Conservation (phyloP, 495 filamentous ascomycete genomes). For the Aspergillus steynii region DNA sequence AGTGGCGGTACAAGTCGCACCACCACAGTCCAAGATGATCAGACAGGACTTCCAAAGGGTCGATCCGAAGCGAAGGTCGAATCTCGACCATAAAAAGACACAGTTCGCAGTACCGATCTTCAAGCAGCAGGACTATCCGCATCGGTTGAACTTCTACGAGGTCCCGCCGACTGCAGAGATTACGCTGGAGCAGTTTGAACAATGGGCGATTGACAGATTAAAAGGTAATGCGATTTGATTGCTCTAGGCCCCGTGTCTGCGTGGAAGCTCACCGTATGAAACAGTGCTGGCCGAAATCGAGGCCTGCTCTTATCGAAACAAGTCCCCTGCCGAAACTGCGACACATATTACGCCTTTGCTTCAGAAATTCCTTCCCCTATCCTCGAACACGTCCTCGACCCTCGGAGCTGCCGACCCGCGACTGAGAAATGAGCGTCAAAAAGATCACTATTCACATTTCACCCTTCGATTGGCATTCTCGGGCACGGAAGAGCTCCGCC, state of each 20-base stretch:
- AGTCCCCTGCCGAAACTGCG: slow-evolving; percentile 72
- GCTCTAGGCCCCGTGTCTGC: not conserved
- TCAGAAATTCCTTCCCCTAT: slow-evolving; percentile 82
- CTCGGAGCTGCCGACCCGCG: slow-evolving; percentile 44
- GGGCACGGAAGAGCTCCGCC: slow-evolving; percentile 85
- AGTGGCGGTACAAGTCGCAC: not conserved
- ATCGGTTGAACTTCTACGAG: slow-evolving; percentile 90
- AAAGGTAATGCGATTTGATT: slow-evolving; percentile 53
- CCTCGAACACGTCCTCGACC: slow-evolving; percentile 67
- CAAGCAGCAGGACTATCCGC: slow-evolving; percentile 72
- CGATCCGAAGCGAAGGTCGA: slow-evolving; percentile 75
- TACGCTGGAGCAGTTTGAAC: slow-evolving; percentile 95
- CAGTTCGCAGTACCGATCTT: slow-evolving; percentile 77
- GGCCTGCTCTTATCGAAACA: slow-evolving; percentile 93
- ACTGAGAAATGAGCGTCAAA: slow-evolving; percentile 75
- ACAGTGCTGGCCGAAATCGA: slow-evolving; percentile 93
- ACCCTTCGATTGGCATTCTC: slow-evolving; percentile 94
- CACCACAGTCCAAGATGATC: slow-evolving; percentile 56
- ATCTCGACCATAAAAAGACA: slow-evolving; percentile 75
- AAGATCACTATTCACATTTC: slow-evolving; percentile 98
- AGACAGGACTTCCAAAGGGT: slow-evolving; percentile 71
- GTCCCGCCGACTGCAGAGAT: slow-evolving; percentile 89
- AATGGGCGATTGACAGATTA: slow-evolving; percentile 97
- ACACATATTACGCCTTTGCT: slow-evolving; percentile 77
- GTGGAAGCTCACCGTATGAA: slow-evolving; percentile 6